Evolutionary conservation across 2,329 filamentous ascomycete species (phyloP).

Genomic region (Nemania sp.): DNA sequence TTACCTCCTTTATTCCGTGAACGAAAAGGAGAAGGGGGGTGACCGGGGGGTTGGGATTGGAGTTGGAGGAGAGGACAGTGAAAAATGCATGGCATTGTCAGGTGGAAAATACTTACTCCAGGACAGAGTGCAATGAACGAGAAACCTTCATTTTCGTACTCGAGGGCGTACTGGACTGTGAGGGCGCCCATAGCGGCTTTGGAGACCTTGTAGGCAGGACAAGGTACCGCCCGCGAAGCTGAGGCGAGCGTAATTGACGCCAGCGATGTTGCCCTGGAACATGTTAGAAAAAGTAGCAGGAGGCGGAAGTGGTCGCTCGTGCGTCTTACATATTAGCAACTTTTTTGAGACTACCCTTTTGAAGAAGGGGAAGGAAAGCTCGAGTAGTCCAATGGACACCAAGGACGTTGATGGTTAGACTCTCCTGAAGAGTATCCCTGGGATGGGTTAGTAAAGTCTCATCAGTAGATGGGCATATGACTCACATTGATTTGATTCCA

Average conservation of each 20-base stretch:
- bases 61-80: not conserved
- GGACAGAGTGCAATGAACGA: conserved; percentile 49
- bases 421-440: conserved; percentile 34
- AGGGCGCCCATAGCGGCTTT: conserved; percentile 54
- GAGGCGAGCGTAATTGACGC: conserved; percentile 23
- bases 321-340: conserved; percentile 46
- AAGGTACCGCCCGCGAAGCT: conserved; percentile 42
- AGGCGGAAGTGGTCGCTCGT: not conserved
- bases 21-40: too few species aligned
- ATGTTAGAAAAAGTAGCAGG: not conserved
- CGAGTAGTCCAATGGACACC: conserved; percentile 44
- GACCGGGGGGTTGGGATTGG: too few species aligned
- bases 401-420: conserved; percentile 37
- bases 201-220: conserved; percentile 39
- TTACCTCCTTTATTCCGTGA: too few species aligned
- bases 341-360: conserved; percentile 45
- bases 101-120: conserved; percentile 51
- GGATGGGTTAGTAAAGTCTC: too few species aligned
- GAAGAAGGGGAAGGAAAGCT: conserved; percentile 44
- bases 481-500: not conserved
- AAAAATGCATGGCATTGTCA: too few species aligned
- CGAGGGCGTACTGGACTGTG: conserved; percentile 48
- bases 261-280: not conserved
- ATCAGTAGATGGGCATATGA: not conserved
- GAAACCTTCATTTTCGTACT: conserved; percentile 47